A percentile compares a stretch with the other conserved stretches of the same genome.
Evolutionary conservation across 1,284 basidiomycete genomes (phyloP).

Genomic region (Puccinia polysora): DNA sequence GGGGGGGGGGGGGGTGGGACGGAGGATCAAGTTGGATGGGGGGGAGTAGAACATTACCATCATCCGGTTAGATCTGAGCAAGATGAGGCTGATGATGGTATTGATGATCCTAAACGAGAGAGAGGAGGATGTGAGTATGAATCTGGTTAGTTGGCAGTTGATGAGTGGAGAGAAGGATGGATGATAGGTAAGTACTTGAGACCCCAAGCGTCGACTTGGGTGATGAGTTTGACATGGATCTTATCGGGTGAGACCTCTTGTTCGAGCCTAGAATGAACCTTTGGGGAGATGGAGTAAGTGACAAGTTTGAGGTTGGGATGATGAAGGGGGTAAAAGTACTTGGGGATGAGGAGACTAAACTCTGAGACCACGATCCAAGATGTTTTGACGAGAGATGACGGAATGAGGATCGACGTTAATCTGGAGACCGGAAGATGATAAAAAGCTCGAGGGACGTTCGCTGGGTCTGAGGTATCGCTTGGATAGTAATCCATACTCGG

Average conservation of each 20-base stretch:
- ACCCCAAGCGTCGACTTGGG: conserved; percentile 31
- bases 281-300: background rate
- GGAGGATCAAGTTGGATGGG: background rate
- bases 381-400: conserved; percentile 32
- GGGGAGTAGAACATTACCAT: conserved; percentile 16
- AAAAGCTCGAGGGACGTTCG: conserved; percentile 11
- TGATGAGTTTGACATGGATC: conserved; percentile 3
- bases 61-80: conserved; percentile 23
- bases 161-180: background rate
- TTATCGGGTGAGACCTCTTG: conserved; percentile 34
- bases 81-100: conserved; percentile 20
- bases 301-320: background rate
- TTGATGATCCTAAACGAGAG: conserved; percentile 27
- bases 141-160: background rate
- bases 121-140: background rate
- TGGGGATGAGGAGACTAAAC: background rate
- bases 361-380: conserved; percentile 27
- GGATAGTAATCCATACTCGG: conserved; percentile 39
- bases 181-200: conserved; percentile 18
- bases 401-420: conserved; percentile 12
- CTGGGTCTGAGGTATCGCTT: conserved; percentile 27
- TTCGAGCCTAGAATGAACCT: conserved; percentile 41
- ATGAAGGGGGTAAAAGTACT: background rate
- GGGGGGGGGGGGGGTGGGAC: too few relatives aligned
- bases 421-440: conserved; percentile 1